Percentiles rank a stretch among this genome's conserved stretches.
These are phyloP conservation scores for Yamadazyma atlantica DNA, from an alignment of 1,139 yeast species.

Conservation along the genomic window DNA sequence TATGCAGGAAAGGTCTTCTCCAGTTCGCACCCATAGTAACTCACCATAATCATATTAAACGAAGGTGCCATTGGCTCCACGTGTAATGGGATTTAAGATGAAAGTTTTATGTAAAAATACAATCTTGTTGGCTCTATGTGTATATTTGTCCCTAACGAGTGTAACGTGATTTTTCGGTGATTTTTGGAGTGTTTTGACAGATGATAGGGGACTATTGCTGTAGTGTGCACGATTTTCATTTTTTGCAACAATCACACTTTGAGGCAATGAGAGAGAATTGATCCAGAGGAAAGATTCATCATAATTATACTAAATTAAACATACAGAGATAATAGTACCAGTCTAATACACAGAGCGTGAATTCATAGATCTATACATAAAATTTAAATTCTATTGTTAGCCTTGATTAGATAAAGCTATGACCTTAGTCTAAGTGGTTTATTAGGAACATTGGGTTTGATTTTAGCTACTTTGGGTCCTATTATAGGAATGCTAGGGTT, in stretches of 20 bases:
- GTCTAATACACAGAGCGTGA: no score
- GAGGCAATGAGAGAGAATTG: no score
- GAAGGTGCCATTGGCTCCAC: background rate
- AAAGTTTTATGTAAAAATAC: no score
- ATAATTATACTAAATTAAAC: no score
- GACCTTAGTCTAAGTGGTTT: conserved; percentile 27
- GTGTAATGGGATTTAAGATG: no score
- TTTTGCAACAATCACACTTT: conserved; percentile 1
- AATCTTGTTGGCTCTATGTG: no score
- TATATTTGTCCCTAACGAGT: no score
- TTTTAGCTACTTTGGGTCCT: conserved; percentile 37
- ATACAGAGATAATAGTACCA: no score
- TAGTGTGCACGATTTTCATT: background rate
- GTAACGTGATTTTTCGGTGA: background rate
- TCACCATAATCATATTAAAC: background rate
- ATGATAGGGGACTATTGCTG: background rate
- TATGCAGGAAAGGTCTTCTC: conserved; percentile 2
- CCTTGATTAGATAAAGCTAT: no score
- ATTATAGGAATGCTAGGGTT: conserved; percentile 33
- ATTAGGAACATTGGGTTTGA: conserved; percentile 38
- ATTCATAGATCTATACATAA: background rate
- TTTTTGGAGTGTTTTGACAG: background rate
- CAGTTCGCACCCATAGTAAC: background rate
- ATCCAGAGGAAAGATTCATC: no score
- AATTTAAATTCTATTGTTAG: no score